These are phyloP conservation scores for Incumbomyces delicatus DNA, from an alignment of 2,329 filamentous ascomycete genomes.

Conservation along the genomic window DNA sequence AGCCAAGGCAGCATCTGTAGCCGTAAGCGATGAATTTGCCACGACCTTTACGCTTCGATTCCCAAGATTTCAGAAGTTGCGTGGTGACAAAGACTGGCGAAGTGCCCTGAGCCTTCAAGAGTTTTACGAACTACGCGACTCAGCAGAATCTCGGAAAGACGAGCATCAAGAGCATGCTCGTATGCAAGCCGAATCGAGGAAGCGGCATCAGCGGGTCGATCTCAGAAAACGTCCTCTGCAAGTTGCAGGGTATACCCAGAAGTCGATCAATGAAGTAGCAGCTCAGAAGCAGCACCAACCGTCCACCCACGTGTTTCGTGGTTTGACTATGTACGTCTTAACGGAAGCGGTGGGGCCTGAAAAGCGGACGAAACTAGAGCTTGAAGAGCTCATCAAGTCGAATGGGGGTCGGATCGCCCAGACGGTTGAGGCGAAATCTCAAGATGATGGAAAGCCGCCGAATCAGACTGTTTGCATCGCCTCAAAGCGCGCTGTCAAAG, in stretches of 20 bases:
- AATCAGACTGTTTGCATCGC: slow-evolving; percentile 38
- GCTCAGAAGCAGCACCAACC: not conserved
- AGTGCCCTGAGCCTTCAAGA: slow-evolving; percentile 67
- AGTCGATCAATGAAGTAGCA: slow-evolving; percentile 1
- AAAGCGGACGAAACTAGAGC: slow-evolving; percentile 66
- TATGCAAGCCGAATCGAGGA: slow-evolving; percentile 57
- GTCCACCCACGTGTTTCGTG: slow-evolving; percentile 53
- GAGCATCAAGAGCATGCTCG: slow-evolving; percentile 58
- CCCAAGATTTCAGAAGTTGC: slow-evolving; percentile 73
- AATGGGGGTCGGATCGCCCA: slow-evolving; percentile 76
- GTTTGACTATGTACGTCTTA: slow-evolving; percentile 70
- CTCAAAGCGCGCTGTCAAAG: slow-evolving; percentile 56
- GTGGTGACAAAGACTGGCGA: slow-evolving; percentile 77
- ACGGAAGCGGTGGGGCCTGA: slow-evolving; percentile 61
- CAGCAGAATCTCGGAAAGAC: slow-evolving; percentile 59
- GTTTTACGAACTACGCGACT: slow-evolving; percentile 61
- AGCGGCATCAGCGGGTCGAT: slow-evolving; percentile 40
- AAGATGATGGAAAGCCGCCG: slow-evolving; percentile 49
- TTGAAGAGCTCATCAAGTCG: slow-evolving; percentile 72
- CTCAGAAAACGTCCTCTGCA: slow-evolving; percentile 61
- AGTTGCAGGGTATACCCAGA: slow-evolving; percentile 55
- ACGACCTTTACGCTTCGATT: slow-evolving; percentile 73
- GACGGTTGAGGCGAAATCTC: slow-evolving; percentile 47
- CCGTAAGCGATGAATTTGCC: slow-evolving; percentile 66
- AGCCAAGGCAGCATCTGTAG: slow-evolving; percentile 77